Base-by-base conservation (phyloP, 441 rosid genomes). In the Gossypium trilobum region DNA sequence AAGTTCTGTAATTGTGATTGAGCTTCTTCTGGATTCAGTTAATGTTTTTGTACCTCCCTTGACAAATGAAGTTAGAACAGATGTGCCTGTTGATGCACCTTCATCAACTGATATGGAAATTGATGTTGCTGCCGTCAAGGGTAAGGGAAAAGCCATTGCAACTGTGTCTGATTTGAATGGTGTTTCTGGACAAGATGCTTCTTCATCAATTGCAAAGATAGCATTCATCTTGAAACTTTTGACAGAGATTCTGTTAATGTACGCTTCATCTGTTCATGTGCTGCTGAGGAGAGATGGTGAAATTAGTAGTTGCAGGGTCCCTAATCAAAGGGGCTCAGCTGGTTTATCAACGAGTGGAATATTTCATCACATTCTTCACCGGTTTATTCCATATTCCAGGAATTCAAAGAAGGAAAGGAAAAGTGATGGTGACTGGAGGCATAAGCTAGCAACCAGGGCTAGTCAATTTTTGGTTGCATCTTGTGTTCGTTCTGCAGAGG, bases 91-190 rank as follows among this genome's bases (percentile, higher is more conserved):
- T 61, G 86, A 82, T 75, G 70, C 78, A 71, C 78, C 86, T 59
- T 77, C 86, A 27, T 85, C 88, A 62, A 78, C 85, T 71, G 93
- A 88, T 73, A 95, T 95, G 99, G 97, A 92, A 80, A 88, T 95
- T 82, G 99, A 95, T 86, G 89, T 81, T 79, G 85, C 95, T 76
- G 82, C 90, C 23, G 73, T 75, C 16, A 91, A 88, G 81, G 95
- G 91, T 66, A 95, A 95, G 85, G 99, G 99, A 70, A 95, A 92
- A 84, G 98, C 95, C 39, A 76, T 95, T 50, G 97, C 85, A 23
- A 63, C 87, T 73, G 80, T 82, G 31, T 75, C 89, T 75, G 96
- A 85, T 39, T 92, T 79, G 71, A 84, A 84, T 74, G 89, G 81
- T 78, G 73, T 79, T 67, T 77, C 79, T 72, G 59, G 78, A 52